These are phyloP conservation scores for Phaeoacremonium minimum DNA, from an alignment of 2,329 filamentous ascomycete genomes.

Conservation along the genomic window DNA sequence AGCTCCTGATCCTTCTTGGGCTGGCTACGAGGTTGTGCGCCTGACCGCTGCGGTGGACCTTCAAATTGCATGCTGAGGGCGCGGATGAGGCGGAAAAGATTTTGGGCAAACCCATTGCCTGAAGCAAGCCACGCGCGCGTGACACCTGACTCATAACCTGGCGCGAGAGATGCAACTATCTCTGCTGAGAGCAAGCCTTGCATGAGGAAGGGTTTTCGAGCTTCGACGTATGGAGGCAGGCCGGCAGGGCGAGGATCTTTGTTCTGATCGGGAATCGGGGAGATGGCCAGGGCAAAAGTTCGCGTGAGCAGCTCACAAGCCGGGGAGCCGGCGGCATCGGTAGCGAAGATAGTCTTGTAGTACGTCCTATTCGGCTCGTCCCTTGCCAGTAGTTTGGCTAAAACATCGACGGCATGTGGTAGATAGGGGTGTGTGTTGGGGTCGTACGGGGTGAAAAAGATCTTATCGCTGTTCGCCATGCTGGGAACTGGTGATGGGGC, in stretches of 20 bases:
- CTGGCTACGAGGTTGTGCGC: constrained; percentile 24
- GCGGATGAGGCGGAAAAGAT: constrained; percentile 70
- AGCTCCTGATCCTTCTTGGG: constrained; percentile 45
- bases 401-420: constrained; percentile 80
- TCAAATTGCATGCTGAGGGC: constrained; percentile 64
- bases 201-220: constrained; percentile 83
- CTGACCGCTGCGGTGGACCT: constrained; percentile 32
- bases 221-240: constrained; percentile 67
- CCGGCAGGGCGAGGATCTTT: constrained; percentile 52
- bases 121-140: constrained; percentile 79
- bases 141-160: constrained; percentile 61
- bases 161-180: constrained; percentile 71
- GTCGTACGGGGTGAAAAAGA: constrained; percentile 79
- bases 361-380: constrained; percentile 89
- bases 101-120: constrained; percentile 78
- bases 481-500: constrained; percentile 73
- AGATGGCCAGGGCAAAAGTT: constrained; percentile 82
- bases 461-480: constrained; percentile 37
- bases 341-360: constrained; percentile 76
- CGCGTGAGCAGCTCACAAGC: constrained; percentile 80
- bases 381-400: constrained; percentile 86
- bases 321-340: constrained; percentile 60
- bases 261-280: constrained; percentile 69
- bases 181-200: constrained; percentile 89
- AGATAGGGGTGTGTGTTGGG: constrained; percentile 81